phyloP scores from a whole-genome alignment of 1,139 yeast genomes.

The Citeromyces hawaiiensis region DNA sequence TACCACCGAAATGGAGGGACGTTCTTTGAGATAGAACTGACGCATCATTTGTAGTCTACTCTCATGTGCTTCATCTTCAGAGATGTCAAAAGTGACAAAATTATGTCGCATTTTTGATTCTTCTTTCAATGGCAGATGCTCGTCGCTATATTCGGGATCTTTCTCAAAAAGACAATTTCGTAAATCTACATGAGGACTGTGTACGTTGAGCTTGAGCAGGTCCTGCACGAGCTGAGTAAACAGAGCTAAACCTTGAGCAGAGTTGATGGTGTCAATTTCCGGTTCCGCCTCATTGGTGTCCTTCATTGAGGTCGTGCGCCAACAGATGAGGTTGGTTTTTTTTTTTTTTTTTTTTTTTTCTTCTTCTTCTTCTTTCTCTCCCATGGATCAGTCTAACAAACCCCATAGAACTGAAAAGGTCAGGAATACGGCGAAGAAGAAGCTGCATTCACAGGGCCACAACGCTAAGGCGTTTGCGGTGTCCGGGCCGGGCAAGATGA shows the following conservation, averaged over 20 bases:
- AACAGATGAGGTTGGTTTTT: background rate
- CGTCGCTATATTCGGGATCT: constrained; percentile 2
- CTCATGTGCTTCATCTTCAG: constrained; percentile 1
- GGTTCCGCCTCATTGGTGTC: background rate
- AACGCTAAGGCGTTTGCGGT: constrained; percentile 95
- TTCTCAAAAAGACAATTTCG: background rate
- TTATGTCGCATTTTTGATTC: constrained; percentile 2
- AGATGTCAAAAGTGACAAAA: constrained; percentile 1
- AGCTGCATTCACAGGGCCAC: constrained; percentile 81
- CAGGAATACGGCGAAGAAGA: constrained; percentile 64
- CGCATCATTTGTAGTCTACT: constrained; percentile 7
- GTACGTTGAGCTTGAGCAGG: background rate
- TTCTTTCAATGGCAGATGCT: constrained; percentile 1
- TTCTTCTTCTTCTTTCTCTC: background rate
- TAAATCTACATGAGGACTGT: constrained; percentile 1
- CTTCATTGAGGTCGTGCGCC: background rate
- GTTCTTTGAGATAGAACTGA: constrained; percentile 14
- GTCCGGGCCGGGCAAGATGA: constrained; percentile 80
- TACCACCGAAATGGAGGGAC: constrained; percentile 13
- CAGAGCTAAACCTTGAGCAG: background rate
- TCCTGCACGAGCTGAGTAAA: background rate
- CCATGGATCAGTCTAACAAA: constrained; percentile 22
- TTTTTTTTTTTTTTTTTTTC: constrained; percentile 1
- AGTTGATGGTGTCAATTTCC: background rate
- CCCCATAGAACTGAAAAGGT: constrained; percentile 41